Base-by-base conservation (phyloP, 169 alveolate genomes). In the Amoebophrya sp. region DNA sequence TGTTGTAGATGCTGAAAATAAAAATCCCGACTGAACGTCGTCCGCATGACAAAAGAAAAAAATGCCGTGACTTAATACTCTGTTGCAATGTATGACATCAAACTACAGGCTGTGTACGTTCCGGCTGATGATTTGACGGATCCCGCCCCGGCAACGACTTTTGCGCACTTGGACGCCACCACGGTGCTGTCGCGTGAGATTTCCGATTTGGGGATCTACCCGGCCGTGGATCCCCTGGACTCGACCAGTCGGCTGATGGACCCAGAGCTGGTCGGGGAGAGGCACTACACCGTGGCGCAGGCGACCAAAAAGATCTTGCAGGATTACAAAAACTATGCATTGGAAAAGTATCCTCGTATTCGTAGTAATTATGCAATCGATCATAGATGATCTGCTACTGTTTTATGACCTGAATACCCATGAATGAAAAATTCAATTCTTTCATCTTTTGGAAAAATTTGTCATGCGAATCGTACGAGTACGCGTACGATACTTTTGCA, bases 61-160 rank as follows among this genome's bases (percentile, higher is more conserved):
- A n/a, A n/a, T n/a, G n/a, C n/a, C n/a, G n/a, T n/a, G n/a, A n/a
- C n/a, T n/a, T n/a, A n/a, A n/a, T n/a, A n/a, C n/a, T n/a, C n/a
- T n/a, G n/a, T n/a, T n/a, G n/a, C n/a, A n/a, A n/a, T n/a, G n/a
- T n/a, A n/a, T n/a, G n/a, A n/a, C n/a, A n/a, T n/a, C n/a, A n/a
- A 41, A 18, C 55, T 0, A 32, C 77, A 92, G 95, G 99, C 99
- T 0, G 98, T 98, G 47, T 98, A 98, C 96, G 99, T 98, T 94
- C 99, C 99, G 0, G 99, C 99, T 35, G 99, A 98, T 94, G 99
- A 98, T 95, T 93, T 98, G 90, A 98, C 99, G 38, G 99, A 98
- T 93, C 99, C 99, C 2, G 99, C 99, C 23, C 99, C 99, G 25
- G 99, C 99, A 66, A 98, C 99, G 54, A 98, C 99, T 35, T 98